Base-by-base conservation (phyloP, 331 rosid genomes). In the Rosa hybrid region DNA sequence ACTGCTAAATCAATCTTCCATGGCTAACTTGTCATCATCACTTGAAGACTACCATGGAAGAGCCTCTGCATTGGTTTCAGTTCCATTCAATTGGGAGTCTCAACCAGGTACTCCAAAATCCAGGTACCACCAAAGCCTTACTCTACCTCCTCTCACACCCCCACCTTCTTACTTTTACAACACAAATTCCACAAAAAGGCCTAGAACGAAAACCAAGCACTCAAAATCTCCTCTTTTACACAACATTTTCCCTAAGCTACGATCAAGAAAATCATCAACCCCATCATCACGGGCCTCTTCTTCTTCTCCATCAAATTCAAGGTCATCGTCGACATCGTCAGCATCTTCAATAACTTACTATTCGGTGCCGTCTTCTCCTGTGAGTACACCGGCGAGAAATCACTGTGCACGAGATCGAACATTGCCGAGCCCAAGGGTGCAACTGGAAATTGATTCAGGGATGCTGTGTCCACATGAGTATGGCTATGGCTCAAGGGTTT, bases 351-450 rank as follows among this genome's bases (percentile, higher is more conserved):
- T 59, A 4, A 3, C 62, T 4, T 63, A 45, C 54, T 48, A 85
- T 50, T 89, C 91, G 0, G 86, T 68, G 50, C 85, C 90, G 5
- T 82, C 90, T n/a, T 89, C 94, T 71, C 91, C 87, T 0, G 45
- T 79, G 78, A 16, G 72, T 67, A 46, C 83, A 41, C 41, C 50
- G 8, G 65, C 34, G 3, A 57, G 34, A 1, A 81, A 53, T 1
- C 54, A 81, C 21, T 63, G 30, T 7, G 75, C 25, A 4, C 74
- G 67, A 53, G 42, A 25, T 20, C 62, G 68, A 45, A 62, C 73
- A 23, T 10, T 30, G 60, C 10, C 75, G 9, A 84, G 76, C 72
- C 78, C 76, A 0, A 74, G 76, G 30, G 50, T 39, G 7, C 12
- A 8, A 2, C 71, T 74, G 5, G 82, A 67, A 39, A 7, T 59